phyloP scores from a whole-genome alignment of 805 yeast genomes.

The Myxozyma monticola region DNA sequence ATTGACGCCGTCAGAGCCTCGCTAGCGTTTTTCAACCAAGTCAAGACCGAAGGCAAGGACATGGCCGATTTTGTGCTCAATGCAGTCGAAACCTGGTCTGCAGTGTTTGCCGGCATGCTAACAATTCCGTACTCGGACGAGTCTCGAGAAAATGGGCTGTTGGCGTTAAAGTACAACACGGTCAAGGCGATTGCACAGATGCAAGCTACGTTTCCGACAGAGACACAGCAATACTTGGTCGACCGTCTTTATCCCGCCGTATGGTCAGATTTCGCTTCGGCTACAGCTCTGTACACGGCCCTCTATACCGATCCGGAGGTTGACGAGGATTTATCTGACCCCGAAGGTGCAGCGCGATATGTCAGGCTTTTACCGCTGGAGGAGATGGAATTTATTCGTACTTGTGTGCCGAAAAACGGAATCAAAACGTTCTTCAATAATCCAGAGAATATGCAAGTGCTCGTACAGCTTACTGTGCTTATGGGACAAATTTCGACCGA shows the following conservation, averaged over 20 bases:
- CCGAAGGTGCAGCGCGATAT: conserved; percentile 19
- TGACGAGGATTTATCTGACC: conserved; percentile 23
- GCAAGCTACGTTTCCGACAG: conserved; percentile 20
- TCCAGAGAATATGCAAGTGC: neutral
- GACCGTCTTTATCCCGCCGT: conserved; percentile 21
- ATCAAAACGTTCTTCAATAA: conserved; percentile 4
- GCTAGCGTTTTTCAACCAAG: conserved; percentile 24
- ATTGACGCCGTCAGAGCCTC: conserved; percentile 28
- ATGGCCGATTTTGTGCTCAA: conserved; percentile 12
- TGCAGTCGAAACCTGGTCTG: conserved; percentile 23
- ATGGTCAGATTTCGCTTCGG: conserved; percentile 16
- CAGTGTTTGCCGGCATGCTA: conserved; percentile 6
- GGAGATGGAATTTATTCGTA: conserved; percentile 21
- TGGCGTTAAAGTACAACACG: conserved; percentile 15
- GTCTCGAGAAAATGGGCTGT: neutral
- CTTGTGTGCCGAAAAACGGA: conserved; percentile 5
- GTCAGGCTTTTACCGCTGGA: conserved; percentile 16
- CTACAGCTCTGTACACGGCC: conserved; percentile 4
- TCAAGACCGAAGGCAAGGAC: conserved; percentile 9
- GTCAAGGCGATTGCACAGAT: conserved; percentile 27
- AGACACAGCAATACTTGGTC: conserved; percentile 7
- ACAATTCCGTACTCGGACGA: neutral
- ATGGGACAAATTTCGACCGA: conserved; percentile 46
- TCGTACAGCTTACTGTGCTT: conserved; percentile 36
- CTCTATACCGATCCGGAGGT: conserved; percentile 7